phyloP scores from a whole-genome alignment of 495 filamentous ascomycete species.

The Cenococcum geophilum region DNA sequence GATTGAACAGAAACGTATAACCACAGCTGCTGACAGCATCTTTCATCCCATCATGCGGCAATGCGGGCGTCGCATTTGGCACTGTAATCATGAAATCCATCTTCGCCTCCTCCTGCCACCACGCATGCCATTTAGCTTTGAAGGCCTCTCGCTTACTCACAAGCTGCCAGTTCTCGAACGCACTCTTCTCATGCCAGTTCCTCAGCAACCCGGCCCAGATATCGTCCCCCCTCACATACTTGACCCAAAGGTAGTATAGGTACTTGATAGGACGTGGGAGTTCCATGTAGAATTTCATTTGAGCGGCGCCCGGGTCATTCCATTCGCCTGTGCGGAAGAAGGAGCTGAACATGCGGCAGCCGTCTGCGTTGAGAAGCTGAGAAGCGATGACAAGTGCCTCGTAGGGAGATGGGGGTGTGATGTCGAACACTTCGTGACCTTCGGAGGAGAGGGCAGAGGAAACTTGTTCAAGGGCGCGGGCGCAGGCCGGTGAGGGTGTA shows the following conservation, averaged over 20 bases:
- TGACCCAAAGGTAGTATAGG: conserved; percentile 82
- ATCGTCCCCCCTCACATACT: conserved; percentile 67
- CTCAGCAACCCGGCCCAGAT: conserved; percentile 73
- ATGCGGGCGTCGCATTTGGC: conserved; percentile 85
- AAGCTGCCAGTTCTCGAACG: conserved; percentile 74
- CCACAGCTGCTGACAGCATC: conserved; percentile 83
- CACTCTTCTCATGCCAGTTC: conserved; percentile 62
- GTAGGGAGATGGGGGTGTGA: conserved; percentile 62
- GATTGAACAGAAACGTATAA: conserved; percentile 93
- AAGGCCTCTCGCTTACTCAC: conserved; percentile 71
- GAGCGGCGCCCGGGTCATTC: conserved; percentile 70
- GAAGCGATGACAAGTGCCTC: conserved; percentile 73
- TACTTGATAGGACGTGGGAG: conserved; percentile 71
- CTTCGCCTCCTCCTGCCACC: conserved; percentile 59
- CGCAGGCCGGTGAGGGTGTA: conserved; percentile 78
- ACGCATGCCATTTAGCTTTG: conserved; percentile 69
- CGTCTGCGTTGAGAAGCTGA: conserved; percentile 82
- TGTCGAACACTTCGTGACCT: conserved; percentile 73
- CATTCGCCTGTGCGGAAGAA: conserved; percentile 71
- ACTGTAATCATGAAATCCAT: conserved; percentile 77
- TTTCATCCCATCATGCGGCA: conserved; percentile 82
- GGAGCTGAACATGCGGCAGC: conserved; percentile 73
- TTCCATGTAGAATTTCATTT: conserved; percentile 65
- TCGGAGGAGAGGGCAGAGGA: conserved; percentile 59
- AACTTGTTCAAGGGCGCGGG: conserved; percentile 64